A percentile compares a stretch with the other conserved stretches of the same genome.
These are phyloP conservation scores for Dalechampia spathulata DNA, from an alignment of 441 rosid genomes.

Conservation along the genomic window DNA sequence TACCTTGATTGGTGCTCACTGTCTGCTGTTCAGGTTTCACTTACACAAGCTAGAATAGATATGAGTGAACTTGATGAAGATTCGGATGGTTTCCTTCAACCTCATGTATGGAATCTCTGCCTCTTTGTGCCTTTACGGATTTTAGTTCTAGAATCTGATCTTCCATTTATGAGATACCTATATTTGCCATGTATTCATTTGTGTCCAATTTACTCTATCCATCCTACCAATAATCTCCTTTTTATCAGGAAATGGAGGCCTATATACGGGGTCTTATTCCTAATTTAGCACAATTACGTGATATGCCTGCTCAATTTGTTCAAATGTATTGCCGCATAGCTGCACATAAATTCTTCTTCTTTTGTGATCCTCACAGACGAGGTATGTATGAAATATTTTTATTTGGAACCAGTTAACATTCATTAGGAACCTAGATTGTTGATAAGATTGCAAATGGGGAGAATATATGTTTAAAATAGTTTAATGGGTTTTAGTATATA, in stretches of 20 bases:
- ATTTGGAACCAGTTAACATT: background rate
- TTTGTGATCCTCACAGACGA: constrained; percentile 97
- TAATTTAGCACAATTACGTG: constrained; percentile 89
- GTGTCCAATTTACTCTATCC: too few species aligned
- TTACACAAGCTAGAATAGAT: constrained; percentile 97
- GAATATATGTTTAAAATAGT: background rate
- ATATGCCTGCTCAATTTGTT: constrained; percentile 81
- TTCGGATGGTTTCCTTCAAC: constrained; percentile 95
- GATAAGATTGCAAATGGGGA: background rate
- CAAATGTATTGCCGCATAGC: constrained; percentile 98
- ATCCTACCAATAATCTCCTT: background rate
- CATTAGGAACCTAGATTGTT: background rate
- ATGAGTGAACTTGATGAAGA: constrained; percentile 99
- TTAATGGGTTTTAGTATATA: background rate
- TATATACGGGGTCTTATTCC: constrained; percentile 95
- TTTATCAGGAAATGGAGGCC: constrained; percentile 91
- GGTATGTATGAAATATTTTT: constrained; percentile 36
- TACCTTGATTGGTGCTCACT: constrained; percentile 6
- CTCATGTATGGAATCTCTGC: constrained; percentile 41
- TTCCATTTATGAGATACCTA: constrained; percentile 7
- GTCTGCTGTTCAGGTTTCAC: constrained; percentile 70
- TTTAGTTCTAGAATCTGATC: background rate
- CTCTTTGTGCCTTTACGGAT: constrained; percentile 2
- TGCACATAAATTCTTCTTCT: constrained; percentile 96
- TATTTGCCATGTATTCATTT: too few species aligned